Evolutionary conservation across 2,329 filamentous ascomycete species (phyloP), one percentile per base, ranked within the genome.

Genomic region (Cladosporium sp.): DNA sequence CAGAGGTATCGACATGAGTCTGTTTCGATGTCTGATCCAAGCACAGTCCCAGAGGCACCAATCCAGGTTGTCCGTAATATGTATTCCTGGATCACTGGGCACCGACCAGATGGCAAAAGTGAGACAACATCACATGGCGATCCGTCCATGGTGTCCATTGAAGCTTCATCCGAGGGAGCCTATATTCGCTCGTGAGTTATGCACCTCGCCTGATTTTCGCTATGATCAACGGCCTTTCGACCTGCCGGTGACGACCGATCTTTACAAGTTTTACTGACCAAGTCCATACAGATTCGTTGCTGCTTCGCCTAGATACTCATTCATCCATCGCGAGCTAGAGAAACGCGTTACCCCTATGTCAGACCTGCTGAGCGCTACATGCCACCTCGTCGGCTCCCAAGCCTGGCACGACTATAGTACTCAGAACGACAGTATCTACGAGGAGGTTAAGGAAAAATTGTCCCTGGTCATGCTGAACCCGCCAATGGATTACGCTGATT

Each of bases 21-120:
- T 54, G 1, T 5, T 5, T 36, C 54, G 6, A 18, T 34, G 23
- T 25, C 21, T 5, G n/a, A 23, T 18, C 54, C 32, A 23, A 57
- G 21, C 14, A 39, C 54, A 26, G 32, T 21, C 14, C n/a, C 54
- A 34, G 32, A 39, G 11, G 54, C 54, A 23, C 54, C 54, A 5
- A 57, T 57, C 13, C 54, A 57, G 21, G 54, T 39, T 14, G 30
- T 57, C 39, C 54, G 32, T 25, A 57, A 57, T 18, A 57, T 57
- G 54, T 21, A 57, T 21, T 57, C n/a, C 4, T 57, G 54, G 54
- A 57, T 39, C 14, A 57, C 54, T 39, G 54, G 54, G 23, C 54
- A 32, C n/a, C 54, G 54, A 26, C 54, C 54, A 25, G 30, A 57
- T 39, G 54, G 54, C 30, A 57, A 57, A 36, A 30, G 4, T 7